Conservation (phyloP, 1,284 basidiomycete species). For the Pholiota adiposa region DNA sequence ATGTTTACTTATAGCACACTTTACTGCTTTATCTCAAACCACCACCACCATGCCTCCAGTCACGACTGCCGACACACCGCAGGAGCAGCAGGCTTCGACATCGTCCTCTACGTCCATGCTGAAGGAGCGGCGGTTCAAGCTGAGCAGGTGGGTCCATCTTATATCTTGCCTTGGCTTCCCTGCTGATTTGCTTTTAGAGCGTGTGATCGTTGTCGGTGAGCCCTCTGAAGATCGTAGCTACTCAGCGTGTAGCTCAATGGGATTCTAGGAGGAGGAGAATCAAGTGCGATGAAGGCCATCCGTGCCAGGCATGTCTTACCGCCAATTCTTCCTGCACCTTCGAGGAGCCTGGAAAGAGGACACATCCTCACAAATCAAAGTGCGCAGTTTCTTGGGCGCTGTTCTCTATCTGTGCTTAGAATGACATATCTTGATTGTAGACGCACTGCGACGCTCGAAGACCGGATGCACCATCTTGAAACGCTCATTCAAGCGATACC, state of each 20-base stretch:
- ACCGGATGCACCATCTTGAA: constrained; percentile 84
- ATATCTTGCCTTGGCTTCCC: not conserved
- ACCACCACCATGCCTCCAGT: constrained; percentile 47
- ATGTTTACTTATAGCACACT: constrained; percentile 10
- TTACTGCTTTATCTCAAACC: constrained; percentile 25
- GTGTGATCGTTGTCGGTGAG: constrained; percentile 86
- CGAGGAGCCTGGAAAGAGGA: constrained; percentile 82
- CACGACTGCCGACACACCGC: constrained; percentile 48
- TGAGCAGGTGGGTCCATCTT: constrained; percentile 67
- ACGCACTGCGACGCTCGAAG: constrained; percentile 78
- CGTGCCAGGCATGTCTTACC: constrained; percentile 80
- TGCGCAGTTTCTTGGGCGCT: constrained; percentile 37
- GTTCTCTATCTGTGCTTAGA: not conserved
- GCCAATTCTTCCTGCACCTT: constrained; percentile 81
- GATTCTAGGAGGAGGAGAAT: constrained; percentile 68
- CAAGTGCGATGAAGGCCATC: constrained; percentile 84
- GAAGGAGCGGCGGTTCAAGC: constrained; percentile 81
- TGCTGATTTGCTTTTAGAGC: constrained; percentile 50
- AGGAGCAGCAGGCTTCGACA: constrained; percentile 40
- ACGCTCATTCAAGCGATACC: constrained; percentile 82
- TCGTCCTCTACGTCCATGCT: constrained; percentile 51
- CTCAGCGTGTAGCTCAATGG: constrained; percentile 13
- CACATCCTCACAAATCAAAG: constrained; percentile 85
- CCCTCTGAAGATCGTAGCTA: constrained; percentile 15
- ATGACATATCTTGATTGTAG: constrained; percentile 37